Percentiles rank a stretch among this genome's conserved stretches.
Evolutionary conservation across 352 stramenopile genomes (phyloP).

Genomic region (Pythium graminicola): DNA sequence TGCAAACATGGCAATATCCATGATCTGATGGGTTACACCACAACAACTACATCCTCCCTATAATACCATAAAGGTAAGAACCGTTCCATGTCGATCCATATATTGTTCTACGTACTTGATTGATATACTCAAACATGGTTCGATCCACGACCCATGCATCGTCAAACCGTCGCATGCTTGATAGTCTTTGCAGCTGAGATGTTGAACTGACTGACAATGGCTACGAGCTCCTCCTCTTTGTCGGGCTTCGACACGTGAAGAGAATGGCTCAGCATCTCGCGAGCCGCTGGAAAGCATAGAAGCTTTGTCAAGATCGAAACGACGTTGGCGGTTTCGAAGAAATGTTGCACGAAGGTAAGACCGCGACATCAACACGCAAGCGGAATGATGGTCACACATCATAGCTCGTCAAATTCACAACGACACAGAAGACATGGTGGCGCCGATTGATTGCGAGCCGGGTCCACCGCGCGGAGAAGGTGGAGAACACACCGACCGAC

Average conservation of each 20-base stretch:
- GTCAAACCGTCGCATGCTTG: constrained; percentile 58
- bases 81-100: not conserved
- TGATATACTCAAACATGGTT: constrained; percentile 94
- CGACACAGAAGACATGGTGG: constrained; percentile 13
- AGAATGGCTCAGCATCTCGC: no score
- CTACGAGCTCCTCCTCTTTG: not conserved
- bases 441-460: no score
- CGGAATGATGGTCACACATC: constrained; percentile 7
- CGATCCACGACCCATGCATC: constrained; percentile 89
- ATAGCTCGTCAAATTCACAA: no score
- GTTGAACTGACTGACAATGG: constrained; percentile 12
- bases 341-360: not conserved
- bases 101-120: constrained; percentile 40
- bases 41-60: constrained; percentile 89
- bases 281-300: no score
- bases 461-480: not conserved
- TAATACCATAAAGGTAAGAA: constrained; percentile 4
- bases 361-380: not conserved
- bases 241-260: no score
- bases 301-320: constrained; percentile 1
- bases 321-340: not conserved
- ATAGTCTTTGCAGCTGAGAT: constrained; percentile 1
- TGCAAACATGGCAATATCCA: constrained; percentile 80
- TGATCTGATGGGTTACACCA: constrained; percentile 81
- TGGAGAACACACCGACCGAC: no score